Percentiles rank a stretch among this genome's conserved stretches.
Evolutionary conservation across 2,329 filamentous ascomycete genomes (phyloP).

Genomic region (Alternaria rosae): DNA sequence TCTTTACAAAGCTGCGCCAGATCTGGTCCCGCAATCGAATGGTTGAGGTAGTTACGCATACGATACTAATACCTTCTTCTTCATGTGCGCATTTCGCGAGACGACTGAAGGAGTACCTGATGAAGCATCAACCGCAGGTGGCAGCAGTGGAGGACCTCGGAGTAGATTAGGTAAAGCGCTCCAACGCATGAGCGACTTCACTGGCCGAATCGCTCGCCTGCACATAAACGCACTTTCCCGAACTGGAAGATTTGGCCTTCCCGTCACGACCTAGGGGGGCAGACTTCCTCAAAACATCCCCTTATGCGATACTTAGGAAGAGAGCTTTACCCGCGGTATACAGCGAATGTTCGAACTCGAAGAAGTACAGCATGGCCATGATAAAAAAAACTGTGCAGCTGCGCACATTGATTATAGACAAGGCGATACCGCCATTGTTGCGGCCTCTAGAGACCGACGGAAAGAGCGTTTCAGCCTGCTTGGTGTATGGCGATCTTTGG

Average conservation of each 20-base stretch:
- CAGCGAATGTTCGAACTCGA: background rate
- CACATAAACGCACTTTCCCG: background rate
- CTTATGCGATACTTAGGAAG: background rate
- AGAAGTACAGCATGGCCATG: background rate
- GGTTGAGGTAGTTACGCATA: background rate
- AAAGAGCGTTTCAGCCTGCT: background rate
- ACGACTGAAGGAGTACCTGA: background rate
- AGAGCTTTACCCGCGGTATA: background rate
- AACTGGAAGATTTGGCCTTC: background rate
- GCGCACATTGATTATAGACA: background rate
- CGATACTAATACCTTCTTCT: background rate
- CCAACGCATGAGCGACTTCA: background rate
- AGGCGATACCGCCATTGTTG: background rate
- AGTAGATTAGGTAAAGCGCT: background rate
- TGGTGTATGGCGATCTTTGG: background rate
- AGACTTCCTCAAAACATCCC: background rate
- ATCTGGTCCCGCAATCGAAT: background rate
- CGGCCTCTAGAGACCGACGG: background rate
- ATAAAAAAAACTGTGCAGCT: background rate
- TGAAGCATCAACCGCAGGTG: background rate
- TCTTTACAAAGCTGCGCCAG: background rate
- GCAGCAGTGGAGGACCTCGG: background rate
- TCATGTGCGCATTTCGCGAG: background rate
- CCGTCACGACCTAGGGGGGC: background rate
- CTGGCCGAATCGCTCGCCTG: background rate